Evolutionary conservation across 2,329 filamentous ascomycete genomes (phyloP).

Genomic region (Aspergillus pseudonomiae): DNA sequence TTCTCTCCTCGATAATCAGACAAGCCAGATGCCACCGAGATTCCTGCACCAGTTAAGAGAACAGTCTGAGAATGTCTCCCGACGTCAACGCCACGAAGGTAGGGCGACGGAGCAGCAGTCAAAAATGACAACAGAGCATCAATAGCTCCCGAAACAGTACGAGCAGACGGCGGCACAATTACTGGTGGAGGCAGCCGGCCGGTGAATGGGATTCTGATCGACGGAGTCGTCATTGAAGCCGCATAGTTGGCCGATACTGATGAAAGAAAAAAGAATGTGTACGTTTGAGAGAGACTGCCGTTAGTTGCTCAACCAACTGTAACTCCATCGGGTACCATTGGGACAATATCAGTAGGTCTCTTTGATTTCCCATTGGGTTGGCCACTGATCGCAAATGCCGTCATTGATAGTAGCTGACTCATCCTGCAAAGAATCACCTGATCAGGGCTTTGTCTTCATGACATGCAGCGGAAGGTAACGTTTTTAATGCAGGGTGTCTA

Average conservation of each 20-base stretch:
- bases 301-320: not conserved
- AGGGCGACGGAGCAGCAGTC: constrained; percentile 57
- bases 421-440: not conserved
- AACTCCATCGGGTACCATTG: not conserved
- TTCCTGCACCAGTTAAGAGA: constrained; percentile 79
- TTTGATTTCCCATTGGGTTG: not conserved
- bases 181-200: constrained; percentile 74
- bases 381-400: not conserved
- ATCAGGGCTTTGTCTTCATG: not conserved
- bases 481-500: not conserved
- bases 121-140: constrained; percentile 79
- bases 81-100: constrained; percentile 48
- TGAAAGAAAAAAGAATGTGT: not conserved
- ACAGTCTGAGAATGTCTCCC: constrained; percentile 61
- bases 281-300: not conserved
- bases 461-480: not conserved
- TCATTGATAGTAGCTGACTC: constrained; percentile 1
- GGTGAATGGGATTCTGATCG: constrained; percentile 90
- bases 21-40: constrained; percentile 89
- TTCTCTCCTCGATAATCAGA: constrained; percentile 89
- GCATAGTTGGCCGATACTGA: constrained; percentile 30
- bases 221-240: constrained; percentile 65
- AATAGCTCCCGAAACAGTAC: constrained; percentile 71
- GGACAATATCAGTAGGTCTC: not conserved
- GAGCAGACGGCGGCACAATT: constrained; percentile 73